Base-by-base conservation (phyloP, 139 green algal species). In the Chlamydomonas sphaeroides region DNA sequence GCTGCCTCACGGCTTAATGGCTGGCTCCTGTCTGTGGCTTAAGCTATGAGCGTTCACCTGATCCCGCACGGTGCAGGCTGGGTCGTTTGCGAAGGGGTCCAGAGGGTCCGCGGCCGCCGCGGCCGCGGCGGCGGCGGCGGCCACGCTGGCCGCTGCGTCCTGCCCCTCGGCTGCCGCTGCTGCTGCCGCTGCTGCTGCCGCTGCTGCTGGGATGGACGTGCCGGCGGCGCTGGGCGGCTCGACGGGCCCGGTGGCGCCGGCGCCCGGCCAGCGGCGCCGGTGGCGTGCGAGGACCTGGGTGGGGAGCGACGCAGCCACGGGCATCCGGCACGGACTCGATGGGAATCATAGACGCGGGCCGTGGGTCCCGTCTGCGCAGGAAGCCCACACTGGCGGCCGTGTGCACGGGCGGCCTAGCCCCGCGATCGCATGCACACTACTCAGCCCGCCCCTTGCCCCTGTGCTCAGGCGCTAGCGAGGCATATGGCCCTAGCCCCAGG, bases 211-310 rank as follows among this genome's bases (percentile, higher is more conserved):
- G 33, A 21, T 21, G 8, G 57, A 8, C 3, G 18, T 25, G 57
- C 18, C 30, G 2, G 57, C 57, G 57, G 57, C 3, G 26, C 3
- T 35, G 45, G 41, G 30, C n/a, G 17, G 69, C n/a, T n/a, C n/a
- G n/a, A n/a, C n/a, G n/a, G 45, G 45, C 11, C 11, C 45, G 14
- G 62, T 49, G 33, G 33, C 32, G 33, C 26, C n/a, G 53, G 71
- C 57, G 28, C 74, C 74, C 0, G 74, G 74, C 74, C 74, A 81
- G 41, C 74, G 74, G 20, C 41, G 42, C 23, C 61, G 41, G 74
- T 81, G 74, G 0, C 74, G 59, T 1, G 74, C 74, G 30, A 81
- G 42, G 11, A 81, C 41, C 74, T 80, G 57, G 26, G 49, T 21
- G 30, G 45, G n/a, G n/a, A n/a, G n/a, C n/a, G n/a, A n/a, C n/a